Percentiles rank a stretch among this genome's conserved stretches.
Evolutionary conservation across 2,329 filamentous ascomycete species (phyloP).

Genomic region (Colletotrichum cuscutae): DNA sequence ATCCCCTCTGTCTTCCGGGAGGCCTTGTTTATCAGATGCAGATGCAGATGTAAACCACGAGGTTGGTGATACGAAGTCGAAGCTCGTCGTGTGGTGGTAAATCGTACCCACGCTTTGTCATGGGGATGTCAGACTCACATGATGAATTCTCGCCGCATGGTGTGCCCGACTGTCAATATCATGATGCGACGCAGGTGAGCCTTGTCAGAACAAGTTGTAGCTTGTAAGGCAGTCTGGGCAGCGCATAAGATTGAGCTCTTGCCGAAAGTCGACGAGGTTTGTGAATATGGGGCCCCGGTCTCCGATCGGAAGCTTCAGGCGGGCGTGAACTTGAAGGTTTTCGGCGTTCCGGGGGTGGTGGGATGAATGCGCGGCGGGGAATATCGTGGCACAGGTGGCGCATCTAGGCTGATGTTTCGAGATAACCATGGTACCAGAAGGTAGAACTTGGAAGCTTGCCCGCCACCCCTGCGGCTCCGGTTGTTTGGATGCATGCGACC

Average conservation of each 20-base stretch:
- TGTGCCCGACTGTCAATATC: neutral
- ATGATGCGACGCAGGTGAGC: neutral
- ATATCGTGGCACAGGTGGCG: conserved; percentile 4
- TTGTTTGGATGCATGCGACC: conserved; percentile 2
- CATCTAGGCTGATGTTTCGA: conserved; percentile 10
- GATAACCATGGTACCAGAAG: neutral
- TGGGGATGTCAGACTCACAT: no score
- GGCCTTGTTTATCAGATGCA: neutral
- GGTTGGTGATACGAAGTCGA: conserved; percentile 14
- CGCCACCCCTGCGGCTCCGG: neutral
- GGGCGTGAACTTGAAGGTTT: neutral
- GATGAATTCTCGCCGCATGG: neutral
- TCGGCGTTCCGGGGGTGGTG: conserved; percentile 1
- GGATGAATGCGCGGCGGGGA: conserved; percentile 1
- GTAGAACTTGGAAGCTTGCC: neutral
- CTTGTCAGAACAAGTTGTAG: neutral
- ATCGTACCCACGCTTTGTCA: neutral
- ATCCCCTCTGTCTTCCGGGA: neutral
- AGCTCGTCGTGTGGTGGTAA: conserved; percentile 2
- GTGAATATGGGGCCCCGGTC: neutral
- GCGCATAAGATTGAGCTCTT: neutral
- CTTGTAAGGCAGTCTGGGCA: neutral
- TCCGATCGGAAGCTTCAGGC: neutral
- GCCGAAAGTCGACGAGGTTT: neutral
- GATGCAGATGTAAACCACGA: neutral